A percentile compares a stretch with the other conserved stretches of the same genome.
Conservation (phyloP, 495 filamentous ascomycete genomes). For the Daldinia vernicosa region DNA sequence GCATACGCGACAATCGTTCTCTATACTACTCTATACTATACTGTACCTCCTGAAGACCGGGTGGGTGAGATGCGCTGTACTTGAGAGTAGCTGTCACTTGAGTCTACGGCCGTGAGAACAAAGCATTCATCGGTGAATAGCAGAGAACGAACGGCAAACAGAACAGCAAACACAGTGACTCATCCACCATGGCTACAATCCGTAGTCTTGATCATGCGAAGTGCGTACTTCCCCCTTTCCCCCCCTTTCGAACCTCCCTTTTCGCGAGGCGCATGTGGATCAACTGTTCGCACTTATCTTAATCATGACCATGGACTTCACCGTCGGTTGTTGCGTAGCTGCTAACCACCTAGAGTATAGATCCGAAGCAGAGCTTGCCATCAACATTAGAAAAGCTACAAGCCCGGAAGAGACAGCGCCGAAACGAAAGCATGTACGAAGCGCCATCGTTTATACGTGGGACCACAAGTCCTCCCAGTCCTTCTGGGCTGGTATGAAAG, state of each 20-base stretch:
- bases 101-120: constrained; percentile 3
- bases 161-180: constrained; percentile 1
- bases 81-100: constrained; percentile 21
- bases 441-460: constrained; percentile 99
- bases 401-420: constrained; percentile 94
- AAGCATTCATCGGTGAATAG: not conserved
- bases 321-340: not conserved
- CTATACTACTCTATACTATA: not conserved
- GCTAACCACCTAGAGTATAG: constrained; percentile 54
- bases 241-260: not conserved
- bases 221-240: constrained; percentile 38
- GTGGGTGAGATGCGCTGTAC: constrained; percentile 41
- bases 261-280: not conserved
- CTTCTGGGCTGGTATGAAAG: constrained; percentile 99
- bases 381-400: constrained; percentile 97
- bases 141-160: not conserved
- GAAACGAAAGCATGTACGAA: constrained; percentile 98
- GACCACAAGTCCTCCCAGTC: constrained; percentile 96
- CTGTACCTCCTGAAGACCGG: constrained; percentile 19
- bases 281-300: constrained; percentile 1
- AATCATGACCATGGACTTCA: not conserved
- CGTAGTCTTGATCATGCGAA: constrained; percentile 60
- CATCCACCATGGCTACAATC: constrained; percentile 54
- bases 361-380: constrained; percentile 90
- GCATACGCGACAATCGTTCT: not conserved